phyloP scores from a whole-genome alignment of 2,329 filamentous ascomycete genomes.

The Claviceps digitariae region DNA sequence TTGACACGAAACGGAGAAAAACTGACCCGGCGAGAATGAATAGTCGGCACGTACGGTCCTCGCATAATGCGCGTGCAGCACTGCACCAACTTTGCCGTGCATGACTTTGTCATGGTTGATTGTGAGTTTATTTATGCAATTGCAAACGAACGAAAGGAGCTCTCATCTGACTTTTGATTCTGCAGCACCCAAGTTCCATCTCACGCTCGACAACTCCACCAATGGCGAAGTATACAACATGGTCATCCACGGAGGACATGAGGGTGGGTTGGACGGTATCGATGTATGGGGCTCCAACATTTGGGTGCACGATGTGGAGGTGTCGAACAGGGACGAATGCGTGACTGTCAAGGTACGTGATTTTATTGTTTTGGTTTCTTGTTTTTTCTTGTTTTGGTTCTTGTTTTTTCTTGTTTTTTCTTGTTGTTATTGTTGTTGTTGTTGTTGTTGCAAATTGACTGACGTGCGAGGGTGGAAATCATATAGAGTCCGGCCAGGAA shows the following conservation, averaged over 20 bases:
- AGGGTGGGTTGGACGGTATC: background rate
- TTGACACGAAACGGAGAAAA: background rate
- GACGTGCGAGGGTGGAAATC: background rate
- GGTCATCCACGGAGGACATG: background rate
- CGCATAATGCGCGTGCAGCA: background rate
- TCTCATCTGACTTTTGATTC: no score
- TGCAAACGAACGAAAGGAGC: no score
- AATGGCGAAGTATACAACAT: conserved; percentile 1
- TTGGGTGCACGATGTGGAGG: conserved; percentile 1
- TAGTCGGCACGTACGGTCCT: background rate
- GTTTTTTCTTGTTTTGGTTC: no score
- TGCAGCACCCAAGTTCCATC: background rate
- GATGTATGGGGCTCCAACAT: conserved; percentile 1
- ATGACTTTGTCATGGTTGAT: background rate
- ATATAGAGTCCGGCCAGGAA: background rate
- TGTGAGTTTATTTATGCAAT: background rate
- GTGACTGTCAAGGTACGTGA: conserved; percentile 1
- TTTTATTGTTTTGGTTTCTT: no score
- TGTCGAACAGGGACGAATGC: conserved; percentile 1
- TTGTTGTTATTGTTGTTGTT: no score
- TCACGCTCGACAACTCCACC: background rate
- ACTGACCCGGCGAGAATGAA: background rate
- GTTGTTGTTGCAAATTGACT: no score
- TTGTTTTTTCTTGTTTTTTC: no score
- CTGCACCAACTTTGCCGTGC: background rate